These are phyloP conservation scores for Candida stauntonica DNA, from an alignment of 805 yeast species.

Conservation along the genomic window DNA sequence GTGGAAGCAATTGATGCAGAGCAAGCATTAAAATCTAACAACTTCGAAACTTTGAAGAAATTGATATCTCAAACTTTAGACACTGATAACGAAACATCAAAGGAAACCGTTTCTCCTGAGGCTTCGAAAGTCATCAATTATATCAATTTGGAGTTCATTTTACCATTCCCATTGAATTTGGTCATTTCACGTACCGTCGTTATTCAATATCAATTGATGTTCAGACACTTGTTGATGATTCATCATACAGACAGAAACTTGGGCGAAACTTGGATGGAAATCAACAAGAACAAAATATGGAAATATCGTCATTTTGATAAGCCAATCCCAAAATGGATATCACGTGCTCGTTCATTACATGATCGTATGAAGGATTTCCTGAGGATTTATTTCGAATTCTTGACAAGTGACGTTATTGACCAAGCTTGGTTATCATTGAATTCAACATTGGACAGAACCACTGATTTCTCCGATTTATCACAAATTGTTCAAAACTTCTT, in stretches of 20 bases:
- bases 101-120: constrained; percentile 26
- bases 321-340: constrained; percentile 48
- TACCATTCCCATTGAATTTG: constrained; percentile 86
- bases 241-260: constrained; percentile 56
- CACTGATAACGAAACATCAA: constrained; percentile 10
- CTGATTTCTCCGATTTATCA: constrained; percentile 40
- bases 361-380: constrained; percentile 46
- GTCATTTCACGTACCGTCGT: constrained; percentile 66
- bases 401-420: constrained; percentile 57
- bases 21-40: constrained; percentile 41
- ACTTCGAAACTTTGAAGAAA: constrained; percentile 40
- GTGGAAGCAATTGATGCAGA: constrained; percentile 53
- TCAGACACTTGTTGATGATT: constrained; percentile 64
- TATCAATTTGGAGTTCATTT: constrained; percentile 49
- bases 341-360: constrained; percentile 51
- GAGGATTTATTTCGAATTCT: constrained; percentile 49
- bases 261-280: constrained; percentile 69
- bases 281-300: constrained; percentile 67
- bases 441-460: constrained; percentile 24
- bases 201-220: constrained; percentile 74
- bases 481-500: constrained; percentile 50
- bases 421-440: constrained; percentile 44
- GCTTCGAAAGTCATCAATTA: constrained; percentile 43
- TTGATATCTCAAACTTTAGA: constrained; percentile 40
- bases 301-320: constrained; percentile 39